phyloP scores from a whole-genome alignment of 2,329 filamentous ascomycete species.

The Penicillium sp. region DNA sequence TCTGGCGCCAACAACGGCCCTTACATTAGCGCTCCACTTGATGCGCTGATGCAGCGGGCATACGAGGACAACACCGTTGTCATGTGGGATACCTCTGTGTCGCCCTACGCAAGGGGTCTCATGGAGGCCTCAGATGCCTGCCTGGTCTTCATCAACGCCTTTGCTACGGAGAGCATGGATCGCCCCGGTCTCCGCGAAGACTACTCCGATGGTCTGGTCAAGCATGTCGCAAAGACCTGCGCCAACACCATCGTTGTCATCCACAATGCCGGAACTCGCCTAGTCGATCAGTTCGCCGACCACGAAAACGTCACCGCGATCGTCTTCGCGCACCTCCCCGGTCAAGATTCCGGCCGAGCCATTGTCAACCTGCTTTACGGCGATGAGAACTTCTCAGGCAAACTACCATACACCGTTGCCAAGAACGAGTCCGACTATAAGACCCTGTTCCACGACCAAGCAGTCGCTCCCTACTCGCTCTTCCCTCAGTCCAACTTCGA shows the following conservation, averaged over 20 bases:
- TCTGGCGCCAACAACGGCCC: slow-evolving; percentile 53
- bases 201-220: slow-evolving; percentile 46
- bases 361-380: slow-evolving; percentile 73
- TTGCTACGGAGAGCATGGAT: slow-evolving; percentile 20
- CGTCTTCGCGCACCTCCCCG: slow-evolving; percentile 70
- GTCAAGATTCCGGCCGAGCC: slow-evolving; percentile 71
- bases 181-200: slow-evolving; percentile 21
- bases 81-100: slow-evolving; percentile 56
- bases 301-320: slow-evolving; percentile 70
- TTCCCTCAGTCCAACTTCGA: slow-evolving; percentile 59
- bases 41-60: slow-evolving; percentile 56
- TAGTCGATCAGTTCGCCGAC: slow-evolving; percentile 63
- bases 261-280: slow-evolving; percentile 76
- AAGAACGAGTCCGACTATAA: slow-evolving; percentile 51
- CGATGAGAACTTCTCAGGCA: slow-evolving; percentile 59
- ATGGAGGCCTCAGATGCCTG: slow-evolving; percentile 23
- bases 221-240: slow-evolving; percentile 72
- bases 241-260: slow-evolving; percentile 91
- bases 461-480: slow-evolving; percentile 56
- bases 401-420: slow-evolving; percentile 61
- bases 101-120: slow-evolving; percentile 36
- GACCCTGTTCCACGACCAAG: slow-evolving; percentile 34
- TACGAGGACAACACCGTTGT: slow-evolving; percentile 59
- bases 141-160: slow-evolving; percentile 29
- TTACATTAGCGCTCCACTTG: slow-evolving; percentile 55